Percentiles rank a stretch among this genome's conserved stretches.
Evolutionary conservation across 2,329 filamentous ascomycete species (phyloP).

Genomic region (Colletotrichum sp.): DNA sequence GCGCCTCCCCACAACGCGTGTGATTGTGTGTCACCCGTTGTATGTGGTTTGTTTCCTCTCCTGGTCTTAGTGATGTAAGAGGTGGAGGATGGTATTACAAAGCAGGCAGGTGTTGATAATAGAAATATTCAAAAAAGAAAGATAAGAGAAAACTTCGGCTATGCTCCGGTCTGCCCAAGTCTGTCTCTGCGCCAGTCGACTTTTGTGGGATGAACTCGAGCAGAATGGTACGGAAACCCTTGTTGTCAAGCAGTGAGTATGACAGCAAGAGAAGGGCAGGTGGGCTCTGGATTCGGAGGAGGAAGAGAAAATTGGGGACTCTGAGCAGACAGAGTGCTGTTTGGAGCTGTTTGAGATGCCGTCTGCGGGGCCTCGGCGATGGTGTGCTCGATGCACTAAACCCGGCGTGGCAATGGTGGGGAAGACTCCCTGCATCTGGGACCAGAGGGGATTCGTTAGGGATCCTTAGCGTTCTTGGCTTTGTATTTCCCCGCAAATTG

Average conservation of each 20-base stretch:
- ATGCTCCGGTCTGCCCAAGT: not conserved
- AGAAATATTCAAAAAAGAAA: not conserved
- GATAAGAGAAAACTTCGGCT: not conserved
- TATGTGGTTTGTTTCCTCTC: too few species aligned
- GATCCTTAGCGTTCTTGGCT: constrained; percentile 5
- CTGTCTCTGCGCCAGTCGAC: not conserved
- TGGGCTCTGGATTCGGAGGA: not conserved
- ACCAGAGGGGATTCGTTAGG: not conserved
- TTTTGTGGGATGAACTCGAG: not conserved
- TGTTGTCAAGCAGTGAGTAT: not conserved
- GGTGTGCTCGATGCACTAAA: constrained; percentile 15
- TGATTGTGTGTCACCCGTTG: not conserved
- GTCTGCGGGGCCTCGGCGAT: constrained; percentile 6
- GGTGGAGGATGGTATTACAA: not conserved
- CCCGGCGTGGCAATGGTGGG: not conserved
- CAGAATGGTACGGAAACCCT: not conserved
- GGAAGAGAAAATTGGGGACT: constrained; percentile 1
- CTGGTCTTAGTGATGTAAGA: not conserved
- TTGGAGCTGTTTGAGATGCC: not conserved
- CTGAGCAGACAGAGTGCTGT: not conserved
- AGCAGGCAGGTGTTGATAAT: not conserved
- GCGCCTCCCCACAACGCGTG: not conserved
- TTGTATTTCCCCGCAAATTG: constrained; percentile 14
- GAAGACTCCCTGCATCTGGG: not conserved
- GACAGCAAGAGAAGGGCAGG: not conserved